Base-by-base conservation (phyloP, 225 moss, liverwort and hornwort genomes). In the Physcomitrellopsis africana region DNA sequence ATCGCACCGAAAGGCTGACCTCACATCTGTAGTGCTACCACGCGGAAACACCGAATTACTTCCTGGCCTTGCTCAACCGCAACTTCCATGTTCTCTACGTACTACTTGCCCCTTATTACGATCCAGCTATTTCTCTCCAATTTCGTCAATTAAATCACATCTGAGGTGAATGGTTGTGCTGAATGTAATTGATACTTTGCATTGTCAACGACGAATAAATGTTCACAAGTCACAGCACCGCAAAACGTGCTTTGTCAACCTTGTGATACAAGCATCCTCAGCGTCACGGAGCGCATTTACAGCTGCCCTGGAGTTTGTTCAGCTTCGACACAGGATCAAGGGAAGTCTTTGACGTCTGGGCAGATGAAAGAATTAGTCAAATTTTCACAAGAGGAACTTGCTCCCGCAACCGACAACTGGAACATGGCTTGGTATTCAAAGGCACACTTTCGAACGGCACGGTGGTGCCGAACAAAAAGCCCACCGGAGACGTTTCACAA, bases 391-490 rank as follows among this genome's bases (percentile, higher is more conserved):
- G 43, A 61, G 55, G 68, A 77, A 26, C 81, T 77, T 23, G 19
- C 53, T 29, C 68, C 11, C 10, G 81, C 81, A 63, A 82, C 81
- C 1, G 68, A 43, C 20, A 43, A 82, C 49, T 82, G 81, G 81
- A 77, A 72, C 87, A 93, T n/a, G 93, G 93, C 5, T 76, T 87
- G 11, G 93, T 93, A 9, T 93, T 87, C 77, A 93, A 93, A 68
- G 93, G 91, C 14, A 82, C 77, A 0, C 73, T 93, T 42, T 76
- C 81, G 60, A 86, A 91, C 44, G 91, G 90, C 43, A 91, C 80
- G 9, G 61, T 87, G 32, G 89, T 82, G 13, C 91, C 93, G 3
- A 87, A 91, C 66, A 93, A 93, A 73, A 85, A 87, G 79, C 87
- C 91, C 49, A 87, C 84, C 26, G 79, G 76, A 72, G 88, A 89